Evolutionary conservation across 257 asterid genomes (phyloP).

Genomic region (Gynochthodes officinalis): DNA sequence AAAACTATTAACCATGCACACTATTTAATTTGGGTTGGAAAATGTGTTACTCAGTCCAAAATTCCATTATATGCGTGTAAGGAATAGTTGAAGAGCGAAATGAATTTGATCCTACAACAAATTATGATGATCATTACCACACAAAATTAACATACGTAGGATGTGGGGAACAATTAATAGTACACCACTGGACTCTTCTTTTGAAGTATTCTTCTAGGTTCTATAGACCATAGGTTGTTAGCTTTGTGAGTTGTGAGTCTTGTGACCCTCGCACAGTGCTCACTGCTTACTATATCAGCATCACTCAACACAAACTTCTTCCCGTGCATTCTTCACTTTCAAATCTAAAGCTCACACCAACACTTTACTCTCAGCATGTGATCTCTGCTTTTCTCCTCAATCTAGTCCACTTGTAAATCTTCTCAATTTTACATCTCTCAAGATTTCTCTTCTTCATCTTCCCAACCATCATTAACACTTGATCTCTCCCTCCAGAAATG

Average conservation of each 20-base stretch:
- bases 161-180: conserved; percentile 1
- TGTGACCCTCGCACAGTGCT: conserved; percentile 10
- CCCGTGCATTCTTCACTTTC: conserved; percentile 48
- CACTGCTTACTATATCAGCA: conserved; percentile 9
- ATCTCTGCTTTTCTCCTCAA: conserved; percentile 12
- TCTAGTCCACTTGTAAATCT: background rate
- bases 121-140: background rate
- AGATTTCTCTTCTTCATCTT: conserved; percentile 3
- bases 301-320: conserved; percentile 32
- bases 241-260: too few species aligned
- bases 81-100: background rate
- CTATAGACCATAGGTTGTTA: background rate
- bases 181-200: too few species aligned
- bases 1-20: too few species aligned
- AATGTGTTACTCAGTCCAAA: too few species aligned
- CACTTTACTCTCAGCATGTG: conserved; percentile 38
- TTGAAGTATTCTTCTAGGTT: too few species aligned
- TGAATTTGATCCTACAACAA: background rate
- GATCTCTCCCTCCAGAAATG: conserved; percentile 32
- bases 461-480: too few species aligned
- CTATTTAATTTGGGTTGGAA: too few species aligned
- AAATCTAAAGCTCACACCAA: conserved; percentile 19
- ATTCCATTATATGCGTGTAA: too few species aligned
- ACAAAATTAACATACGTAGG: conserved; percentile 1
- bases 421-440: background rate